These are phyloP conservation scores for Oxytropis ochrocephala DNA, from an alignment of 306 rosid genomes.

Conservation along the genomic window DNA sequence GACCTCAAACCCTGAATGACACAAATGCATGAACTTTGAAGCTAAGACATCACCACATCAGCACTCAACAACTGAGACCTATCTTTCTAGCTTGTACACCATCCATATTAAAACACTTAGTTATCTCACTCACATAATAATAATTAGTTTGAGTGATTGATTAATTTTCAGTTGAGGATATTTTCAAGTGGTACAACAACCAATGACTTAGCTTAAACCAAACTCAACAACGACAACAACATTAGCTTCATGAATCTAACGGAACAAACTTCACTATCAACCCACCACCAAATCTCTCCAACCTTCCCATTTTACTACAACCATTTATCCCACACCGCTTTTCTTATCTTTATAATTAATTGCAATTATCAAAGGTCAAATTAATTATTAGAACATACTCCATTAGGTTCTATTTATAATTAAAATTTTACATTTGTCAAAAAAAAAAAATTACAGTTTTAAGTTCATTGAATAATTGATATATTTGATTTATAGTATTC, in stretches of 20 bases:
- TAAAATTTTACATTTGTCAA: too few relatives aligned
- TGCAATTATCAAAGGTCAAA: not conserved
- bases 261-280: constrained; percentile 28
- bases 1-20: not conserved
- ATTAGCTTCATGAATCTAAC: constrained; percentile 26
- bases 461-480: too few relatives aligned
- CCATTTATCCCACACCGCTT: not conserved
- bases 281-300: constrained; percentile 27
- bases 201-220: constrained; percentile 27
- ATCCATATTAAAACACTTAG: not conserved
- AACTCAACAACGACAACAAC: constrained; percentile 39
- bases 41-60: constrained; percentile 32
- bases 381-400: not conserved
- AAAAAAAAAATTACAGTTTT: too few relatives aligned
- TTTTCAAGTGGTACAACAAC: not conserved
- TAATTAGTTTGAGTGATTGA: not conserved
- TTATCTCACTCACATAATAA: not conserved
- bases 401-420: too few relatives aligned
- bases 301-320: not conserved
- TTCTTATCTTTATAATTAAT: not conserved
- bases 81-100: constrained; percentile 17
- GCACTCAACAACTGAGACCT: constrained; percentile 25
- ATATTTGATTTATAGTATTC: too few relatives aligned
- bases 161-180: not conserved
- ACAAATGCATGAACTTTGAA: constrained; percentile 35